These are phyloP conservation scores for Apiospora marii DNA, from an alignment of 2,329 filamentous ascomycete species.

Conservation along the genomic window DNA sequence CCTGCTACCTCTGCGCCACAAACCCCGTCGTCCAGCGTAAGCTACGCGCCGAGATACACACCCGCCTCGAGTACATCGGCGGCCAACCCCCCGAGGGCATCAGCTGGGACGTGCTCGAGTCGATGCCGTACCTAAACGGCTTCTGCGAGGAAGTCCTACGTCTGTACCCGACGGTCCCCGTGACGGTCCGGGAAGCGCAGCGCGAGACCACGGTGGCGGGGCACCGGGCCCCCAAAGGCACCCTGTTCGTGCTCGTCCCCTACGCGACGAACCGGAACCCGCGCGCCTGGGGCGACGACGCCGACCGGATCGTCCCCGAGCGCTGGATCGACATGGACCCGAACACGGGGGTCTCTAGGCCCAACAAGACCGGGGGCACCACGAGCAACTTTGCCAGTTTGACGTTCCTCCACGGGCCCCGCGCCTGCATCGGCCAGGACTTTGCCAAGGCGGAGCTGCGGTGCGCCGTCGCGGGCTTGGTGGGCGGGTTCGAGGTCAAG, in stretches of 20 bases:
- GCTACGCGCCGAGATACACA: slow-evolving; percentile 49
- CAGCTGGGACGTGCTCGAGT: slow-evolving; percentile 45
- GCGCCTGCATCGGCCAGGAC: slow-evolving; percentile 82
- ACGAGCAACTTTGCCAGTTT: slow-evolving; percentile 78
- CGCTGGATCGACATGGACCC: slow-evolving; percentile 65
- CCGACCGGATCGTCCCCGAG: slow-evolving; percentile 78
- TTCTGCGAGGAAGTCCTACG: slow-evolving; percentile 54
- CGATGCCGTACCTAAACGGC: slow-evolving; percentile 49
- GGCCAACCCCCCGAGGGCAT: slow-evolving; percentile 43
- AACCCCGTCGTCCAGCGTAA: slow-evolving; percentile 47
- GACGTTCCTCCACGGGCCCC: slow-evolving; percentile 86
- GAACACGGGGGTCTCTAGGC: neutral
- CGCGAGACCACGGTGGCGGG: slow-evolving; percentile 64
- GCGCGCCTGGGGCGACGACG: slow-evolving; percentile 79
- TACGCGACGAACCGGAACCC: slow-evolving; percentile 75
- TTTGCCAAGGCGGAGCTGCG: slow-evolving; percentile 89
- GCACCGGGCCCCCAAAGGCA: slow-evolving; percentile 68
- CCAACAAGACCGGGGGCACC: slow-evolving; percentile 66
- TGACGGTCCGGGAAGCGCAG: slow-evolving; percentile 66
- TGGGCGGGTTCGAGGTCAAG: slow-evolving; percentile 76
- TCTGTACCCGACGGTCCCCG: slow-evolving; percentile 53
- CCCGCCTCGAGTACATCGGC: slow-evolving; percentile 42
- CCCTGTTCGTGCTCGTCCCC: slow-evolving; percentile 68
- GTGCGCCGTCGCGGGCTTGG: slow-evolving; percentile 78
- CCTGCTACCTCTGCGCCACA: slow-evolving; percentile 46